Conservation (phyloP, 2,329 filamentous ascomycete species). For the Lizonia empirigonia region DNA sequence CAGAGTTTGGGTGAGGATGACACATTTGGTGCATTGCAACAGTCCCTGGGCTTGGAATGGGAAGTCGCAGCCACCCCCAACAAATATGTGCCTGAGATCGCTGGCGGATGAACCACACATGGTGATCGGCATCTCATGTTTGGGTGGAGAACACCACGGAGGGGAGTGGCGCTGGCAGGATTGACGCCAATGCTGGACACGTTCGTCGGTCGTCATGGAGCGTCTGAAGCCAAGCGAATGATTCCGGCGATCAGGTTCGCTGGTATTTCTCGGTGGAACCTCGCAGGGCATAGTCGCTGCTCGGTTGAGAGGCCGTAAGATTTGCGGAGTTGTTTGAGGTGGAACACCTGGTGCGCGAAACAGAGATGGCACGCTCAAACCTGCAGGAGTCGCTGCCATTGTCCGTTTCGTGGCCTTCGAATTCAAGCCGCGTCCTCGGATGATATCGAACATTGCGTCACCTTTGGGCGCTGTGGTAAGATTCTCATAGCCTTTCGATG, state of each 20-base stretch:
- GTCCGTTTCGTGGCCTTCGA: not conserved
- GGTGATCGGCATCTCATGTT: slow-evolving; percentile 1
- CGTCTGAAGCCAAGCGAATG: slow-evolving; percentile 25
- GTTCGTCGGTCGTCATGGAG: slow-evolving; percentile 34
- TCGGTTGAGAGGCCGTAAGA: slow-evolving; percentile 25
- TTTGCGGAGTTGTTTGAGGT: slow-evolving; percentile 14
- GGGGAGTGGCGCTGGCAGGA: not conserved
- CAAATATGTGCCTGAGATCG: slow-evolving; percentile 24
- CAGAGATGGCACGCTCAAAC: slow-evolving; percentile 16
- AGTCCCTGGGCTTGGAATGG: not conserved
- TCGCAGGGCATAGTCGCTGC: slow-evolving; percentile 32
- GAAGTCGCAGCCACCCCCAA: slow-evolving; percentile 8
- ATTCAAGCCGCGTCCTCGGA: slow-evolving; percentile 34
- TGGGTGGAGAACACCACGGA: not conserved
- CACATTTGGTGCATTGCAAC: slow-evolving; percentile 30
- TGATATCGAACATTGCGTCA: slow-evolving; percentile 65
- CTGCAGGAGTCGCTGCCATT: not conserved
- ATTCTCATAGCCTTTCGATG: slow-evolving; percentile 71
- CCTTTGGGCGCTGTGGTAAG: slow-evolving; percentile 75
- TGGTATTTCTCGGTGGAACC: not conserved
- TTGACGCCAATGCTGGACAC: slow-evolving; percentile 26
- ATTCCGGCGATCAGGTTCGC: slow-evolving; percentile 23
- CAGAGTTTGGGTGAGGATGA: slow-evolving; percentile 32
- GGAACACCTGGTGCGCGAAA: slow-evolving; percentile 38
- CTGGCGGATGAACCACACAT: slow-evolving; percentile 27